Conservation (phyloP, 768 basidiomycete species). For the Lactarius quietus region DNA sequence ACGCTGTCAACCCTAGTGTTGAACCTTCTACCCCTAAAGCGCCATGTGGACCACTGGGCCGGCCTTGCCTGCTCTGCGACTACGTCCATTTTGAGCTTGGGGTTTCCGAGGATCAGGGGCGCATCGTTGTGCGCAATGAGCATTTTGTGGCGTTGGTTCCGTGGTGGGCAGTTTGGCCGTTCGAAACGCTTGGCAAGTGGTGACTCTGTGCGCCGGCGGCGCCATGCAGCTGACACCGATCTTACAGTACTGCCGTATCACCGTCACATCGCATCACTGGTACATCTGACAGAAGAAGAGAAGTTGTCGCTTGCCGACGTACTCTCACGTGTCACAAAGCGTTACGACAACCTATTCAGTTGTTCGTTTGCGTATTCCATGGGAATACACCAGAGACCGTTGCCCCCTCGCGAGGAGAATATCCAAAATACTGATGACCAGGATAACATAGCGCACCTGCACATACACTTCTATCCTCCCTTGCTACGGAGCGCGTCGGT, state of each 20-base stretch:
- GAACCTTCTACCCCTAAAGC: slow-evolving; percentile 43
- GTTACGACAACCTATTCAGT: slow-evolving; percentile 76
- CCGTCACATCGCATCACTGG: slow-evolving; percentile 73
- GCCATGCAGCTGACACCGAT: slow-evolving; percentile 13
- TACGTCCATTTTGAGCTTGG: slow-evolving; percentile 66
- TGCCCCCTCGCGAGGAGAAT: slow-evolving; percentile 38
- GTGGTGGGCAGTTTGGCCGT: slow-evolving; percentile 97
- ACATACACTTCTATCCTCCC: slow-evolving; percentile 85
- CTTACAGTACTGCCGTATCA: slow-evolving; percentile 66
- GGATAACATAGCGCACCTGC: slow-evolving; percentile 67
- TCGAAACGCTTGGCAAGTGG: slow-evolving; percentile 66
- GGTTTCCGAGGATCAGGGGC: slow-evolving; percentile 41
- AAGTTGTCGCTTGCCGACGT: slow-evolving; percentile 60
- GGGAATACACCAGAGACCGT: slow-evolving; percentile 87
- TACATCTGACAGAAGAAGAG: slow-evolving; percentile 58
- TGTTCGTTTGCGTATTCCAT: slow-evolving; percentile 93
- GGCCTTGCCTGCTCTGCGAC: slow-evolving; percentile 73
- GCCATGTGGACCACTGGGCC: slow-evolving; percentile 53
- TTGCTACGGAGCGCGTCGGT: slow-evolving; percentile 77
- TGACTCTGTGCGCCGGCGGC: neutral
- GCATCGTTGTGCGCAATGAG: slow-evolving; percentile 67
- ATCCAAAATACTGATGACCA: slow-evolving; percentile 40
- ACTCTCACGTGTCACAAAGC: slow-evolving; percentile 58
- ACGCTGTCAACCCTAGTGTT: slow-evolving; percentile 37
- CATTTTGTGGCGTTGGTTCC: slow-evolving; percentile 85